Evolutionary conservation across 768 basidiomycete species (phyloP).

Genomic region (Pseudohyphozyma bogoriensis): DNA sequence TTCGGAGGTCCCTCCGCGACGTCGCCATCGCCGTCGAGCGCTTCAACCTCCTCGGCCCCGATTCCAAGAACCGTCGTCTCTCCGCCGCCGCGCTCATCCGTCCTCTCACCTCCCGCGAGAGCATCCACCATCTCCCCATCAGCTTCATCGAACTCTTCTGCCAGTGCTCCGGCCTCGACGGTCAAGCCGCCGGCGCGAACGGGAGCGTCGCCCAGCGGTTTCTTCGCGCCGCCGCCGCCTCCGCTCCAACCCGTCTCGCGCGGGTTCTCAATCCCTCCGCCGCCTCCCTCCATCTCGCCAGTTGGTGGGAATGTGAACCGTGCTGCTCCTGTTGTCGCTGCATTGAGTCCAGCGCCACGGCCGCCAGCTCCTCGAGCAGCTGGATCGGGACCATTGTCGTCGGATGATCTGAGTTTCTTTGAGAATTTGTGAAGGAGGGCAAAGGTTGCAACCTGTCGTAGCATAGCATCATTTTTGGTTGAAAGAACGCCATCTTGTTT

Average conservation of each 20-base stretch:
- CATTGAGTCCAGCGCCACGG: background rate
- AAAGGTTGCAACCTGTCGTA: background rate
- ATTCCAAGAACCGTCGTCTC: background rate
- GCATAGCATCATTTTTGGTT: background rate
- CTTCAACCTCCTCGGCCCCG: background rate
- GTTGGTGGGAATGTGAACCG: background rate
- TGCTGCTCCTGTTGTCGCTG: background rate
- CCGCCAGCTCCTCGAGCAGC: background rate
- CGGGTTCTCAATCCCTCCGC: background rate
- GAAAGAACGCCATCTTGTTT: background rate
- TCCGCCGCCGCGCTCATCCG: background rate
- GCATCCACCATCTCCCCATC: constrained; percentile 5
- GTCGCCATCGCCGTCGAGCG: background rate
- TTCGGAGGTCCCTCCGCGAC: constrained; percentile 12
- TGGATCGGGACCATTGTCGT: constrained; percentile 10
- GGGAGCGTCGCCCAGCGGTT: constrained; percentile 9
- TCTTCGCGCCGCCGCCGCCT: constrained; percentile 22
- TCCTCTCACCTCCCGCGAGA: constrained; percentile 1
- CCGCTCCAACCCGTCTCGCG: constrained; percentile 18
- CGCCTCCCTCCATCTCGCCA: background rate
- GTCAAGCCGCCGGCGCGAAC: background rate
- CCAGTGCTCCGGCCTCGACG: background rate
- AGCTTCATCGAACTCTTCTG: background rate
- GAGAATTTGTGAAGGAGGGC: background rate
- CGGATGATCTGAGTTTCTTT: constrained; percentile 23